Percentiles rank a stretch among this genome's conserved stretches.
phyloP scores from a whole-genome alignment of 192 early-diverging fungal genomes.

The Podila epigama region DNA sequence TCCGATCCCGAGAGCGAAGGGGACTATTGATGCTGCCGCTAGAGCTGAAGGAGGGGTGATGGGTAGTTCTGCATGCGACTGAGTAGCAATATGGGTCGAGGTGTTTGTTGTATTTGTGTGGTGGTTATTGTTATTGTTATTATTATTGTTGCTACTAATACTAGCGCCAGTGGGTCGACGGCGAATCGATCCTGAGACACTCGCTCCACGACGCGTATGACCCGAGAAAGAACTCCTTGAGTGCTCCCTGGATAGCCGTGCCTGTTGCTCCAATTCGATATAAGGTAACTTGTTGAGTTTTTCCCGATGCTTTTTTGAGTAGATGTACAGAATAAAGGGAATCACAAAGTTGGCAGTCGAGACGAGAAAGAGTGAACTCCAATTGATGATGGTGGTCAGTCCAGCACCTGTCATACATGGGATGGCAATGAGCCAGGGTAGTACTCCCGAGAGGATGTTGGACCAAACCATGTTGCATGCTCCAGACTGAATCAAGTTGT shows the following conservation, averaged over 20 bases:
- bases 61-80: conserved; percentile 13
- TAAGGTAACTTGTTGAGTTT: conserved; percentile 19
- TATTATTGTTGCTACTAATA: no score
- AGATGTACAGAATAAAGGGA: conserved; percentile 72
- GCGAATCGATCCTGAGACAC: conserved; percentile 18
- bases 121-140: no score
- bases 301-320: conserved; percentile 50
- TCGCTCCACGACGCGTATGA: conserved; percentile 6
- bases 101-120: no score
- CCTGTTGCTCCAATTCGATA: conserved; percentile 8
- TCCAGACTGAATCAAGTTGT: conserved; percentile 66
- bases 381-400: conserved; percentile 66
- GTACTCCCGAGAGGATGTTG: conserved; percentile 56
- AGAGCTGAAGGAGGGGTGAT: conserved; percentile 12
- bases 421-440: conserved; percentile 70
- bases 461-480: conserved; percentile 50
- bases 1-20: conserved; percentile 22
- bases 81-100: neutral
- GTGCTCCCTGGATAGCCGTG: conserved; percentile 5
- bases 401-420: conserved; percentile 72
- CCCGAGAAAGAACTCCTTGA: conserved; percentile 29
- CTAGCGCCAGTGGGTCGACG: conserved; percentile 18
- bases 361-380: conserved; percentile 69
- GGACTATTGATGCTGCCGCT: conserved; percentile 13
- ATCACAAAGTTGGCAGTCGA: conserved; percentile 74